These are phyloP conservation scores for Amphirosellinia nigrospora DNA, from an alignment of 495 filamentous ascomycete species.

Conservation along the genomic window DNA sequence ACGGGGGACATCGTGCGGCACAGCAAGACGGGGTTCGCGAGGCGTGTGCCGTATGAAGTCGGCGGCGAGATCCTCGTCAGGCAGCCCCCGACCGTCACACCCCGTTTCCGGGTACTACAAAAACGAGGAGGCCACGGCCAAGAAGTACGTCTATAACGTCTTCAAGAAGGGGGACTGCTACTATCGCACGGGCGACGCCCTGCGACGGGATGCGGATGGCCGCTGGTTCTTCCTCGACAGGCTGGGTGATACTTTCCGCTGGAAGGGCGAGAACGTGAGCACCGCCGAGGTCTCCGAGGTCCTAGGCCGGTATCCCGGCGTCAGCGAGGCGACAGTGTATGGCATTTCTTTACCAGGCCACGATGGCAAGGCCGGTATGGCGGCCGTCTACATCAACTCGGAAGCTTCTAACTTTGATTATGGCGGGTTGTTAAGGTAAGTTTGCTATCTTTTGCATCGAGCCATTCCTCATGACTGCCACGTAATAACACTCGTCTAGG, in stretches of 20 bases:
- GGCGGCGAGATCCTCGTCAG: conserved; percentile 79
- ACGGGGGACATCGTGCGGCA: conserved; percentile 69
- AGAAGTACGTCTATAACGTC: conserved; percentile 73
- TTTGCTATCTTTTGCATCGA: conserved; percentile 10
- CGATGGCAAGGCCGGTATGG: conserved; percentile 76
- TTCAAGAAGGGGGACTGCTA: conserved; percentile 77
- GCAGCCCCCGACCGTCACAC: conserved; percentile 53
- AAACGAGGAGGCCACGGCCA: conserved; percentile 67
- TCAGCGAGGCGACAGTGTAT: conserved; percentile 81
- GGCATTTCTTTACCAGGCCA: conserved; percentile 73
- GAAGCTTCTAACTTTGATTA: conserved; percentile 57
- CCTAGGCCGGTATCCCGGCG: conserved; percentile 67
- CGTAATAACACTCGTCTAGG: conserved; percentile 32
- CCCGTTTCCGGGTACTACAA: conserved; percentile 74
- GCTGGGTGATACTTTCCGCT: conserved; percentile 80
- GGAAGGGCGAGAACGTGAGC: conserved; percentile 85
- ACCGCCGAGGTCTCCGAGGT: conserved; percentile 77
- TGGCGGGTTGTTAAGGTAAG: conserved; percentile 56
- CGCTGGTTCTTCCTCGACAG: conserved; percentile 80
- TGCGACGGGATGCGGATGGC: conserved; percentile 68
- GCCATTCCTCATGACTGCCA: not conserved
- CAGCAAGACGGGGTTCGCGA: conserved; percentile 69
- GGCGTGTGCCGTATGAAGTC: conserved; percentile 64
- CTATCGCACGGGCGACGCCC: conserved; percentile 76
- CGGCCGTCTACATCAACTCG: conserved; percentile 59